phyloP scores from a whole-genome alignment of 2,329 filamentous ascomycete genomes.

The Colletotrichum lindemuthianum region DNA sequence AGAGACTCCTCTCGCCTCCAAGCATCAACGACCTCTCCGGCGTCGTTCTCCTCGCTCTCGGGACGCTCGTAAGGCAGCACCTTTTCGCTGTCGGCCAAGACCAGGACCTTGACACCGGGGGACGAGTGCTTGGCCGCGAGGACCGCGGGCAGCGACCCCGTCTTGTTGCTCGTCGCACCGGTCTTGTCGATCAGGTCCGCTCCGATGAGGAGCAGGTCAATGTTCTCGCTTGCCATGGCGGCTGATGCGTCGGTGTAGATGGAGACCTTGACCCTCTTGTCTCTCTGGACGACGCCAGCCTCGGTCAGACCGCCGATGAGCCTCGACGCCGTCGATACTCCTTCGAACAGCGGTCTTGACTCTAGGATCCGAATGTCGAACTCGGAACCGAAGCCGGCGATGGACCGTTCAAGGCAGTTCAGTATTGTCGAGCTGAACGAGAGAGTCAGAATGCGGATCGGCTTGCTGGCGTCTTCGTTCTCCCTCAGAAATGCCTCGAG shows the following conservation, averaged over 20 bases:
- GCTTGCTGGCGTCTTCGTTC: slow-evolving; percentile 37
- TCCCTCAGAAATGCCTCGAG: slow-evolving; percentile 47
- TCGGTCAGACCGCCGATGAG: slow-evolving; percentile 45
- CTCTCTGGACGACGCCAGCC: slow-evolving; percentile 36
- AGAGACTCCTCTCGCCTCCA: slow-evolving; percentile 50
- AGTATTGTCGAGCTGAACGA: slow-evolving; percentile 72
- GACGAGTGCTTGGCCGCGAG: slow-evolving; percentile 63
- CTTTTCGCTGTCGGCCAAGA: slow-evolving; percentile 70
- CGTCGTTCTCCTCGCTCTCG: slow-evolving; percentile 57
- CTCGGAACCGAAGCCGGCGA: slow-evolving; percentile 45
- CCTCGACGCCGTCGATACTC: slow-evolving; percentile 63
- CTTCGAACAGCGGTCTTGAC: slow-evolving; percentile 74
- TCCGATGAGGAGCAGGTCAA: slow-evolving; percentile 70
- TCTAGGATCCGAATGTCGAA: slow-evolving; percentile 71
- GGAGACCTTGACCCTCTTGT: slow-evolving; percentile 50
- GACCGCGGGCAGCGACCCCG: slow-evolving; percentile 68
- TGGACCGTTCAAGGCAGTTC: slow-evolving; percentile 55
- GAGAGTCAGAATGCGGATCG: slow-evolving; percentile 65
- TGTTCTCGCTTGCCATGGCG: slow-evolving; percentile 60
- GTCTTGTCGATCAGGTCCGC: slow-evolving; percentile 68
- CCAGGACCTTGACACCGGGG: slow-evolving; percentile 58
- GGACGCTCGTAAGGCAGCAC: slow-evolving; percentile 58
- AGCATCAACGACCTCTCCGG: slow-evolving; percentile 57
- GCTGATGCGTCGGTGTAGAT: slow-evolving; percentile 70
- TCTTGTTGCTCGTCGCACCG: slow-evolving; percentile 74